phyloP scores from a whole-genome alignment of 2,329 filamentous ascomycete species.

The Bertia moriformis region DNA sequence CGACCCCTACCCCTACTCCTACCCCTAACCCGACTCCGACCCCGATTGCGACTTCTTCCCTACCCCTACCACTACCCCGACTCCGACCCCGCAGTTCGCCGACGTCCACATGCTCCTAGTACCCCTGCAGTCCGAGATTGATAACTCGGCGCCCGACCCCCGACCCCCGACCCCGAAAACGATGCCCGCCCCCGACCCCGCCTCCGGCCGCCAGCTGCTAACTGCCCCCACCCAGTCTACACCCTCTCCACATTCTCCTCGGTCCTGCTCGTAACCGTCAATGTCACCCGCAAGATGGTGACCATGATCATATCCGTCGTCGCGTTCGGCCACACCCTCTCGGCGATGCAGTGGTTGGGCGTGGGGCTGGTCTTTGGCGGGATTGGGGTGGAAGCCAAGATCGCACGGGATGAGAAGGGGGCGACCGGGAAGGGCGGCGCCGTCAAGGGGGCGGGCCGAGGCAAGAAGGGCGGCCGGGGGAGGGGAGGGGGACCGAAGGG shows the following conservation, averaged over 20 bases:
- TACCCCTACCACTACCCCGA: too few relatives aligned
- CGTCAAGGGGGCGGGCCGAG: too few relatives aligned
- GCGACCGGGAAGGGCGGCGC: too few relatives aligned
- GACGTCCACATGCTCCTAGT: too few relatives aligned
- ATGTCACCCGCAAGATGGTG: slow-evolving; percentile 95
- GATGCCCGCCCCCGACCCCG: not conserved
- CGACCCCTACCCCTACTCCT: not conserved
- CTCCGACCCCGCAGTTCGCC: too few relatives aligned
- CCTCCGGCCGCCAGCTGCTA: not conserved
- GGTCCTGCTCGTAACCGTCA: slow-evolving; percentile 85
- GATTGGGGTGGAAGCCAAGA: slow-evolving; percentile 76
- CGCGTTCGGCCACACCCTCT: slow-evolving; percentile 80
- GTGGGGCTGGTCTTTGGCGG: slow-evolving; percentile 88
- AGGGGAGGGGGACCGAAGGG: too few relatives aligned
- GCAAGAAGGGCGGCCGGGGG: too few relatives aligned
- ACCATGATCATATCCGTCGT: slow-evolving; percentile 96
- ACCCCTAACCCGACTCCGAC: not conserved
- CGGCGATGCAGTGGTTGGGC: slow-evolving; percentile 82
- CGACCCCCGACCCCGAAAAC: not conserved
- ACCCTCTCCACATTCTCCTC: slow-evolving; percentile 86
- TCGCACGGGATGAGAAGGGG: slow-evolving; percentile 70
- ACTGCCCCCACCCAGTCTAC: slow-evolving; percentile 58
- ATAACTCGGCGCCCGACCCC: not conserved
- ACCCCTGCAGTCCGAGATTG: not conserved
- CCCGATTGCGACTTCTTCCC: slow-evolving; percentile 1